Conservation (phyloP, 805 yeast genomes). For the Candida boleticola region DNA sequence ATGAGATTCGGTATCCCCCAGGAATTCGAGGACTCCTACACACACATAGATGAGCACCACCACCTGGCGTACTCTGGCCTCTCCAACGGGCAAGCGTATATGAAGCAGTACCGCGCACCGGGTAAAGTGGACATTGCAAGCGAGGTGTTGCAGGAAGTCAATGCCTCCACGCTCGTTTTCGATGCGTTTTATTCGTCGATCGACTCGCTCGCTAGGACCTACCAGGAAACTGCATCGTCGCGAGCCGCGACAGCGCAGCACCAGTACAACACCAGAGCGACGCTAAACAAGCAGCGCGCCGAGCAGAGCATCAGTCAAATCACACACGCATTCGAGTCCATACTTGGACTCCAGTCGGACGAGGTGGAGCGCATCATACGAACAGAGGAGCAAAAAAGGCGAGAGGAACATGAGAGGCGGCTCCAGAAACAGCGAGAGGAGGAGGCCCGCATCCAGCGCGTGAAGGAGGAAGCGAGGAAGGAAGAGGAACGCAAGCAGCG, state of each 20-base stretch:
- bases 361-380: constrained; percentile 16
- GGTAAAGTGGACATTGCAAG: too few species aligned
- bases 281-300: background rate
- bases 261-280: background rate
- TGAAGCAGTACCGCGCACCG: too few species aligned
- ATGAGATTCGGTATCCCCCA: constrained; percentile 31
- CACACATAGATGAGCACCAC: background rate
- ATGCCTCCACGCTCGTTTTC: too few species aligned
- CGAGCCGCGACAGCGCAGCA: background rate
- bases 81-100: too few species aligned
- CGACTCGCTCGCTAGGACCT: background rate
- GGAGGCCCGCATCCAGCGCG: constrained; percentile 16
- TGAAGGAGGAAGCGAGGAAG: constrained; percentile 18
- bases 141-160: too few species aligned
- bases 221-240: background rate
- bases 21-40: constrained; percentile 14
- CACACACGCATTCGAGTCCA: background rate
- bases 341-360: constrained; percentile 14
- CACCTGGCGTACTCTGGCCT: background rate
- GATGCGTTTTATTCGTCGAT: background rate
- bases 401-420: constrained; percentile 19
- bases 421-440: constrained; percentile 7
- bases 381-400: constrained; percentile 15
- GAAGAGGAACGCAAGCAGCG: constrained; percentile 9
- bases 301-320: background rate